Evolutionary conservation across 2,329 filamentous ascomycete species (phyloP).

Genomic region (Ampelomyces quisqualis): DNA sequence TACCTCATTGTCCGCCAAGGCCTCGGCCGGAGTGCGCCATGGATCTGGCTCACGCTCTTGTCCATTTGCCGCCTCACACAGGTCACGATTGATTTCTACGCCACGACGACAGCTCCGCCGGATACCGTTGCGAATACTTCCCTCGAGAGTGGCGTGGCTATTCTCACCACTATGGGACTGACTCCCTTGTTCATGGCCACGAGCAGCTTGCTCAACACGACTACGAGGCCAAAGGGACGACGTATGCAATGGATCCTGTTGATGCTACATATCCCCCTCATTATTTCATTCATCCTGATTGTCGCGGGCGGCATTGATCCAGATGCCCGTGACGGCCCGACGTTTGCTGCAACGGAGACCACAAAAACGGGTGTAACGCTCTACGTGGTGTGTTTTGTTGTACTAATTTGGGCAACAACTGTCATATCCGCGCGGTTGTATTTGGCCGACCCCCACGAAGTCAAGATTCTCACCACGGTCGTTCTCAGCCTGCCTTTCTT

Average conservation of each 20-base stretch:
- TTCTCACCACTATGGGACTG: conserved; percentile 39
- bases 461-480: conserved; percentile 40
- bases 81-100: conserved; percentile 40
- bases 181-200: conserved; percentile 42
- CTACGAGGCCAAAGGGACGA: conserved; percentile 37
- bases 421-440: conserved; percentile 40
- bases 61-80: conserved; percentile 38
- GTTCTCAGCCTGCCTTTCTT: conserved; percentile 41
- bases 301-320: conserved; percentile 41
- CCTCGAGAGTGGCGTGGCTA: conserved; percentile 38
- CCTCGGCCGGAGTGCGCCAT: conserved; percentile 37
- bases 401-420: conserved; percentile 40
- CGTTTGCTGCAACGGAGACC: conserved; percentile 36
- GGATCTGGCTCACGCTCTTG: conserved; percentile 37
- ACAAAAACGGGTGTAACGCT: conserved; percentile 40
- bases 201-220: conserved; percentile 37
- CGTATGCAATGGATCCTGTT: conserved; percentile 43
- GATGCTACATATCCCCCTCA: conserved; percentile 34
- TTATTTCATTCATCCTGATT: conserved; percentile 40
- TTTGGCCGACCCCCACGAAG: conserved; percentile 34
- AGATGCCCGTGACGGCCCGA: conserved; percentile 32
- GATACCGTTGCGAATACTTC: conserved; percentile 26
- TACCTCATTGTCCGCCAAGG: conserved; percentile 35
- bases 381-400: conserved; percentile 37
- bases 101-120: conserved; percentile 31